Base-by-base conservation (phyloP, 805 yeast genomes). In the Komagataella phaffii region DNA sequence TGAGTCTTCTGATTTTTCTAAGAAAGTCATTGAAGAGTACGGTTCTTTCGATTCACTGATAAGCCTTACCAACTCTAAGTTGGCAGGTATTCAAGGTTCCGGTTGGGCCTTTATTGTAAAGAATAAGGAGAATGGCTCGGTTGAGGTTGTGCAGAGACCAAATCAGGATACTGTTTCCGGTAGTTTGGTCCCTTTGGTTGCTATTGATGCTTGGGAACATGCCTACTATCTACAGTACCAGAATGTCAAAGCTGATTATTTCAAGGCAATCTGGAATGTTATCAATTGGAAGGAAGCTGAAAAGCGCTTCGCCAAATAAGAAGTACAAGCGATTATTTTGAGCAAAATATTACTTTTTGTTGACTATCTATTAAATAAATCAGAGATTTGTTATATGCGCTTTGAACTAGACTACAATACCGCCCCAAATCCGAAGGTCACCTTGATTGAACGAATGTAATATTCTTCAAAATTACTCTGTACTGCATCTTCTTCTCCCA, bases 151-250 rank as follows among this genome's bases (percentile, higher is more conserved):
- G 52, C 85, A 86, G 66, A 85, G 87, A 58, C 73, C 80, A 59
- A 88, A 88, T 75, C 96, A 88, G 71, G 96, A 88, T 69, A 85
- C 93, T 17, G 88, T 85, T 45, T 72, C 81, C 49, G 86, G 87
- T 49, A 65, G 78, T 7, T 75, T 79, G 65, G 72, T 77, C 48
- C 95, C 96, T 47, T 70, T 89, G 61, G 76, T 89, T 52, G 96
- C 96, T 51, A 85, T 88, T 64, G 96, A 88, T 61, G 95, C 96
- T 54, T 88, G 96, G 96, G 96, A 88, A 71, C 96, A 88, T 64
- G 96, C 96, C 52, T 88, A 88, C 76, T 88, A 88, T 77, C 76
- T 89, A 69, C 96, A 88, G 70, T 88, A 88, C 75, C 83, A 86
- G 73, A 88, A 88, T 73, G 89, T 83, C 65, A 88, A 89, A 76